phyloP scores from a whole-genome alignment of 176 grass and related monocot genomes.

The Hsuehochloa calcarea region DNA sequence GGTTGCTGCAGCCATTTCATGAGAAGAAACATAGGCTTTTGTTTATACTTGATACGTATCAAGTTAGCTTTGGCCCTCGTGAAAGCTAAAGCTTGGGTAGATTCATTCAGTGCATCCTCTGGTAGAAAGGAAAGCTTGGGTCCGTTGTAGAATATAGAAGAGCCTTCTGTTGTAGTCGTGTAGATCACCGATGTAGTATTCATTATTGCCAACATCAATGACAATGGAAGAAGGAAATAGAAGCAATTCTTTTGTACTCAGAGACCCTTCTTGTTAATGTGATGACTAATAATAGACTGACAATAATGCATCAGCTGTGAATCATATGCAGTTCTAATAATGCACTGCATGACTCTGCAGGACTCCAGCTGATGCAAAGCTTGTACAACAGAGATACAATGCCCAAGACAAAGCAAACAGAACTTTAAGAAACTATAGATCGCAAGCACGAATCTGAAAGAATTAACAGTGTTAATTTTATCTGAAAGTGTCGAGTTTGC shows the following conservation, averaged over 20 bases:
- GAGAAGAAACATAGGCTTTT: background rate
- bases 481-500: background rate
- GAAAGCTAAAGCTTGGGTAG: too few relatives aligned
- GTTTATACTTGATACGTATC: background rate
- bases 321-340: background rate
- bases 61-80: background rate
- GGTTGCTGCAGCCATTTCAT: background rate
- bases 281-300: background rate
- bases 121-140: background rate
- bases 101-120: too few relatives aligned
- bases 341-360: background rate
- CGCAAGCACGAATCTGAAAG: background rate
- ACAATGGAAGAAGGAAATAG: conserved; percentile 12
- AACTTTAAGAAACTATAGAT: background rate
- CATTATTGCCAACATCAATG: conserved; percentile 17
- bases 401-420: background rate
- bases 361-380: background rate
- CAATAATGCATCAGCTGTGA: background rate
- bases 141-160: conserved; percentile 18
- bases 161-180: conserved; percentile 26
- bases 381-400: background rate
- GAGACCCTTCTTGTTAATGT: background rate
- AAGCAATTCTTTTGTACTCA: conserved; percentile 2
- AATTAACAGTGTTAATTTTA: background rate
- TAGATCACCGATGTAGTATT: conserved; percentile 10